Percentiles rank a stretch among this genome's conserved stretches.
phyloP scores from a whole-genome alignment of 2,329 filamentous ascomycete genomes.

The Trichoderma atroviride region DNA sequence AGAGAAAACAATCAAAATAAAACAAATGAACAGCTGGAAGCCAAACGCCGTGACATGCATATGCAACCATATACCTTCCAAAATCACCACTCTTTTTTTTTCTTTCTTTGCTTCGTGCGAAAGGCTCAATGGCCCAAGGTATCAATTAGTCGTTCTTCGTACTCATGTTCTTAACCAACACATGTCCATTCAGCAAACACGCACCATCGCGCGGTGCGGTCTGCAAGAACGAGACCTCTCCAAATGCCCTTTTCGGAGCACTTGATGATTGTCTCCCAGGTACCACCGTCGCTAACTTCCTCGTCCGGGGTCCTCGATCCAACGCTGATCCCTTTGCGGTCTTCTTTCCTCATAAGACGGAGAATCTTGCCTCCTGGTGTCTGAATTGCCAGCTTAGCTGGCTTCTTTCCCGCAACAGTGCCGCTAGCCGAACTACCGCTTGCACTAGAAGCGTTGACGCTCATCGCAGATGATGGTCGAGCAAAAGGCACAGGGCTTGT shows the following conservation, averaged over 20 bases:
- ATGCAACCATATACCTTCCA: conserved; percentile 26
- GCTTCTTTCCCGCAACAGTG: conserved; percentile 69
- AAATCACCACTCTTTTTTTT: conserved; percentile 18
- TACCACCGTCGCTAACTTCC: conserved; percentile 68
- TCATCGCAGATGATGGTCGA: conserved; percentile 65
- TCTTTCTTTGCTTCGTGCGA: background rate
- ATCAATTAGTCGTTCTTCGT: background rate
- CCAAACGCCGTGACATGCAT: conserved; percentile 29
- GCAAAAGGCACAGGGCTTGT: conserved; percentile 63
- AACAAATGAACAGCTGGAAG: conserved; percentile 1
- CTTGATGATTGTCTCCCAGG: conserved; percentile 91
- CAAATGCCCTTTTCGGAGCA: conserved; percentile 80
- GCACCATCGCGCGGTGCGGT: conserved; percentile 83
- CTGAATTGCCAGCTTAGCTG: conserved; percentile 94
- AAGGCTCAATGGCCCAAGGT: conserved; percentile 4
- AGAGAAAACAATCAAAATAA: background rate
- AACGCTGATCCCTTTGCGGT: conserved; percentile 58
- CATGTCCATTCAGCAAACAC: conserved; percentile 90
- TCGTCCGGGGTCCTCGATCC: conserved; percentile 53
- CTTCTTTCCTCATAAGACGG: conserved; percentile 79
- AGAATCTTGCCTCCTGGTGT: conserved; percentile 94
- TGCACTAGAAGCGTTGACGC: conserved; percentile 62
- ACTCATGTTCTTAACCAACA: conserved; percentile 37
- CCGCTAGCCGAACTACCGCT: conserved; percentile 57
- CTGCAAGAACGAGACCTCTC: conserved; percentile 79